Percentiles rank a stretch among this genome's conserved stretches.
Evolutionary conservation across 2,329 filamentous ascomycete species (phyloP).

Genomic region (Verticillium zaregamsianum): DNA sequence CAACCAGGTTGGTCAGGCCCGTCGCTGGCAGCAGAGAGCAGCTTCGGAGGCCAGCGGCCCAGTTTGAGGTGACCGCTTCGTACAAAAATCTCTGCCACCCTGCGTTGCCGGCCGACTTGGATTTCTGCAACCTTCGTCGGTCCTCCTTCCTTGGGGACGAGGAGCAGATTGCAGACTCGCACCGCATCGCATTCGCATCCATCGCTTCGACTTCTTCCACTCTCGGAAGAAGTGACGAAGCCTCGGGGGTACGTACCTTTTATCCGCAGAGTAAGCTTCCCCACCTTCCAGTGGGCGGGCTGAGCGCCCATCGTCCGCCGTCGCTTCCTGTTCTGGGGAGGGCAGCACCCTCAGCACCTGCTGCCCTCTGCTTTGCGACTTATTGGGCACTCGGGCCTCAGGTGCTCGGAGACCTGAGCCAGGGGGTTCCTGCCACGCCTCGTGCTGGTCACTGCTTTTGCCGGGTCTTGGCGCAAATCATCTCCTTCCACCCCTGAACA

Average conservation of each 20-base stretch:
- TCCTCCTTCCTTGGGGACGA: neutral
- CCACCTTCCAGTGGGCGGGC: neutral
- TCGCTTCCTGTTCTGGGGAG: neutral
- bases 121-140: neutral
- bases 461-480: neutral
- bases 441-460: neutral
- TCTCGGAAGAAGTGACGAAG: neutral
- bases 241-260: neutral
- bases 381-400: neutral
- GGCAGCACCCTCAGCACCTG: neutral
- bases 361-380: neutral
- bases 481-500: neutral
- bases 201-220: neutral
- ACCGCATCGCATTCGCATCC: neutral
- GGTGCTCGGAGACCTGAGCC: neutral
- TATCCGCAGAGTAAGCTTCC: neutral
- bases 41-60: neutral
- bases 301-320: neutral
- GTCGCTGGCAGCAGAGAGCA: neutral
- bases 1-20: neutral
- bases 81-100: conserved; percentile 1
- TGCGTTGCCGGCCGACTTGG: neutral
- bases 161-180: neutral
- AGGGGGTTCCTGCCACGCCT: neutral
- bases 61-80: neutral